These are phyloP conservation scores for Raddia distichophylla DNA, from an alignment of 176 grass and related monocot species.

Conservation along the genomic window DNA sequence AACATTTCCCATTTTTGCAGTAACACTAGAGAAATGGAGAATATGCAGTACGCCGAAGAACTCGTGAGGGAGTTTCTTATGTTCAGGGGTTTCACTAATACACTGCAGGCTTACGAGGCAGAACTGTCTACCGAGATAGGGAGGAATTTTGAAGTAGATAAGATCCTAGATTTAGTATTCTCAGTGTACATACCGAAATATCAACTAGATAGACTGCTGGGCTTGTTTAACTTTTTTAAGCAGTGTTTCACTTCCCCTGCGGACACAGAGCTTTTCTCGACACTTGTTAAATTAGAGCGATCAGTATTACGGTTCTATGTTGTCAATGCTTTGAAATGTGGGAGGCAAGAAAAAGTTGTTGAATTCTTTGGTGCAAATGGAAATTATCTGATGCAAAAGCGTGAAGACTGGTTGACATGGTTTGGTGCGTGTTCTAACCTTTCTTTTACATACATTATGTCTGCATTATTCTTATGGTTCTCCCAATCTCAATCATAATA, in stretches of 20 bases:
- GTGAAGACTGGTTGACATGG: conserved; percentile 88
- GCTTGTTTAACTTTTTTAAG: conserved; percentile 76
- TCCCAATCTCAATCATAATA: conserved; percentile 40
- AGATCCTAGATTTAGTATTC: conserved; percentile 88
- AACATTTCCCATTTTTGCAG: conserved; percentile 30
- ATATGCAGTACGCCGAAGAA: conserved; percentile 84
- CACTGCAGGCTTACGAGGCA: conserved; percentile 73
- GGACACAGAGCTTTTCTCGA: conserved; percentile 59
- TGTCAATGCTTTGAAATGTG: conserved; percentile 80
- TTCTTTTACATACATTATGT: conserved; percentile 33
- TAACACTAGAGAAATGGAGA: conserved; percentile 71
- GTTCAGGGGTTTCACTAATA: conserved; percentile 84
- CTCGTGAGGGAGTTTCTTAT: conserved; percentile 85
- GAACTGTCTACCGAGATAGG: conserved; percentile 84
- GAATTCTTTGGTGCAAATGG: conserved; percentile 67
- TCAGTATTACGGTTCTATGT: conserved; percentile 82
- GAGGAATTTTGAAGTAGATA: conserved; percentile 88
- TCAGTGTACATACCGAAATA: conserved; percentile 80
- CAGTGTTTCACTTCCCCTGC: conserved; percentile 81
- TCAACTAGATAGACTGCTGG: conserved; percentile 69
- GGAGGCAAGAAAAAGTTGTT: conserved; percentile 75
- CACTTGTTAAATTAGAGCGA: conserved; percentile 75
- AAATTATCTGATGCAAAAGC: conserved; percentile 73
- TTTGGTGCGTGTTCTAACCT: conserved; percentile 63
- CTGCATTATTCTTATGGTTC: conserved; percentile 33